A percentile compares a stretch with the other conserved stretches of the same genome.
Conservation (phyloP, 192 early-diverging fungal genomes). For the Linnemannia zychae region DNA sequence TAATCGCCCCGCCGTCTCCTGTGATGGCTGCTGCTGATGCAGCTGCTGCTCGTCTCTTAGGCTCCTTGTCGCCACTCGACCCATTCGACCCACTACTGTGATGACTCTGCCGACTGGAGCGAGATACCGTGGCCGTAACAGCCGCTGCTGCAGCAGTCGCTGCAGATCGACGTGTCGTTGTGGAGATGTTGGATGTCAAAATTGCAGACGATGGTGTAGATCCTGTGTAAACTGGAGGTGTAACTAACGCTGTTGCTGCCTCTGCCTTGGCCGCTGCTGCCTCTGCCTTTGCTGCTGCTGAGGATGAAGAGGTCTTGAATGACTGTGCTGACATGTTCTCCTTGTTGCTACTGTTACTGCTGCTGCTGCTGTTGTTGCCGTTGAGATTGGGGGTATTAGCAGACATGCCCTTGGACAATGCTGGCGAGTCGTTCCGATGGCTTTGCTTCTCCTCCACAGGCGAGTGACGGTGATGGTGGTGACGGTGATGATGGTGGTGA, state of each 20-base stretch:
- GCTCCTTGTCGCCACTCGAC: constrained; percentile 14
- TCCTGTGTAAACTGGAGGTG: constrained; percentile 1
- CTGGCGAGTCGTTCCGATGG: constrained; percentile 22
- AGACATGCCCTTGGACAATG: background rate
- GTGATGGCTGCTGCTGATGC: constrained; percentile 8
- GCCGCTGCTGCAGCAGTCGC: constrained; percentile 48
- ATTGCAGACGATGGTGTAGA: constrained; percentile 46
- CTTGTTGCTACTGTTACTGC: background rate
- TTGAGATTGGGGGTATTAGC: background rate
- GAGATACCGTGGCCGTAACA: constrained; percentile 31
- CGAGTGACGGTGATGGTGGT: constrained; percentile 18
- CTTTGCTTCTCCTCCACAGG: constrained; percentile 30
- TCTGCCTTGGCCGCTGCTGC: background rate
- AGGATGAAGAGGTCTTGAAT: background rate
- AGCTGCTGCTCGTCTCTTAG: constrained; percentile 29
- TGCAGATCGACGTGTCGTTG: constrained; percentile 45
- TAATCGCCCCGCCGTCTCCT: background rate
- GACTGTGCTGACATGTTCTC: background rate
- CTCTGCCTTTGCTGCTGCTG: background rate
- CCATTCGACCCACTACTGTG: constrained; percentile 12
- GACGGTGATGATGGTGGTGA: constrained; percentile 5
- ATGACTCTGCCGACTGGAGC: constrained; percentile 20
- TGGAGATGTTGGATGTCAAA: constrained; percentile 40
- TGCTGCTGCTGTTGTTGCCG: background rate
- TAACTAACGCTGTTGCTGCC: background rate